Evolutionary conservation across 768 basidiomycete species (phyloP).

Genomic region (Leccinum aurantiacum): DNA sequence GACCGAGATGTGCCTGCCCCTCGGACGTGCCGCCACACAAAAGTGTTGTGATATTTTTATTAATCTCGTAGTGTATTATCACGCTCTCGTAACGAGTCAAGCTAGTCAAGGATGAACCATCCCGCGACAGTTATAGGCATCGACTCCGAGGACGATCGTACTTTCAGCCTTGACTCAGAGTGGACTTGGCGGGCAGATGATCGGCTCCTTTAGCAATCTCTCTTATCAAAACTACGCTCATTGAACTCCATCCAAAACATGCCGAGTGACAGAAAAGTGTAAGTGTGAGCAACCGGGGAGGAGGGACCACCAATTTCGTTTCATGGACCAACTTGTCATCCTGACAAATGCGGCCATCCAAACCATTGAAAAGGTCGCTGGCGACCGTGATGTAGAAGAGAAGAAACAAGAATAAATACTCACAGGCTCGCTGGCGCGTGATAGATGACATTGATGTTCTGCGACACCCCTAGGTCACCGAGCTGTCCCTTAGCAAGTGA

Average conservation of each 20-base stretch:
- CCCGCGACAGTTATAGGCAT: constrained; percentile 4
- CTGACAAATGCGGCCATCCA: background rate
- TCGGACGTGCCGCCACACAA: background rate
- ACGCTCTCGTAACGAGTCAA: background rate
- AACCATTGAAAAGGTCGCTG: background rate
- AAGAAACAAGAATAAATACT: constrained; percentile 12
- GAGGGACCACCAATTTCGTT: background rate
- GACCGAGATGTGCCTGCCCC: background rate
- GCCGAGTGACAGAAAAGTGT: background rate
- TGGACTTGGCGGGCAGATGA: background rate
- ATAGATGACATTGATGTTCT: constrained; percentile 45
- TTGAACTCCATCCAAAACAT: background rate
- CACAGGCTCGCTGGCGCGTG: constrained; percentile 43
- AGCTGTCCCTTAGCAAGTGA: constrained; percentile 33
- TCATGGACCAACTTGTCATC: background rate
- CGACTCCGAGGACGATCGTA: background rate
- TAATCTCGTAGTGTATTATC: background rate
- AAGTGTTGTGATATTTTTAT: background rate
- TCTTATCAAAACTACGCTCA: background rate
- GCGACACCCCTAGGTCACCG: constrained; percentile 40
- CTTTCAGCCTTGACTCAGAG: background rate
- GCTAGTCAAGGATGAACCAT: background rate
- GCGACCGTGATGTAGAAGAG: background rate
- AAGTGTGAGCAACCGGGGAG: background rate
- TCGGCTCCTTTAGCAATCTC: background rate